Conservation (phyloP, 2,329 filamentous ascomycete species). For the Byssothecium circinans region DNA sequence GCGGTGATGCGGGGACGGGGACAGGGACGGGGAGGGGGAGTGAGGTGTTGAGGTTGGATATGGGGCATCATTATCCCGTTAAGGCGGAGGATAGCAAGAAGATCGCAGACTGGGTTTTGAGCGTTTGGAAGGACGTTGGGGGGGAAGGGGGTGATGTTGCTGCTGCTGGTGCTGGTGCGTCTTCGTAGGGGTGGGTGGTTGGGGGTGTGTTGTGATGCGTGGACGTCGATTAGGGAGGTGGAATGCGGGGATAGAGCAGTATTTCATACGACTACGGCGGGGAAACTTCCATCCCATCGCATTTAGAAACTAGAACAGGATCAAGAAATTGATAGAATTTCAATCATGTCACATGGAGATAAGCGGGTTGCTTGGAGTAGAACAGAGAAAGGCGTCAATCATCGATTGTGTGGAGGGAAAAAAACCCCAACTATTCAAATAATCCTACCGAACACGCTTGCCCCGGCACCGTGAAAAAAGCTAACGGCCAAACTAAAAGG, state of each 20-base stretch:
- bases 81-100: slow-evolving; percentile 32
- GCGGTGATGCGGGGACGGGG: too few species aligned
- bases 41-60: slow-evolving; percentile 29
- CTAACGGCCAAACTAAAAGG: neutral
- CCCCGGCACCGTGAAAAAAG: neutral
- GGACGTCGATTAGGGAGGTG: neutral
- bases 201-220: neutral
- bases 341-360: too few species aligned
- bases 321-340: too few species aligned
- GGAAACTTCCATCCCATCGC: too few species aligned
- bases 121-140: neutral
- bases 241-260: too few species aligned
- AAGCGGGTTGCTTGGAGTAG: neutral
- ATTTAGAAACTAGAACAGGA: too few species aligned
- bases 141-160: too few species aligned
- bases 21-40: slow-evolving; percentile 29
- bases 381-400: neutral
- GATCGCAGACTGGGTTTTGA: slow-evolving; percentile 31
- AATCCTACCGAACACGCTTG: neutral
- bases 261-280: too few species aligned
- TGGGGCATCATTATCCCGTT: slow-evolving; percentile 43
- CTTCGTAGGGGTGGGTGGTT: too few species aligned
- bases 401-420: neutral
- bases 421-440: neutral
- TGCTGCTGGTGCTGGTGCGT: too few species aligned